A percentile compares a stretch with the other conserved stretches of the same genome.
Conservation (phyloP, 164 flowering plant species). For the Tetrastigma voinierianum region DNA sequence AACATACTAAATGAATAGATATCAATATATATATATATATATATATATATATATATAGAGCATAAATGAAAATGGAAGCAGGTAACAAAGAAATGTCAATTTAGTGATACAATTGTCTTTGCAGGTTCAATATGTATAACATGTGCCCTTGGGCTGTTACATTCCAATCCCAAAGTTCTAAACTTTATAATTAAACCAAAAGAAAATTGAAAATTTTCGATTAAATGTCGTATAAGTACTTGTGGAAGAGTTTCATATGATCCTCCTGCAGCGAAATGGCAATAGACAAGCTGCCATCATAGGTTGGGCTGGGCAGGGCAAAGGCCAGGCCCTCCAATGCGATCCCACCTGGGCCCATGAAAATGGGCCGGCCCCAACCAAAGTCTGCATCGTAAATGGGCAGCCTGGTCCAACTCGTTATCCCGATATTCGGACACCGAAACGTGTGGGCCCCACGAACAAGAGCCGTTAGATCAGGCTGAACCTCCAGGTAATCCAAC, state of each 20-base stretch:
- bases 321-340: conserved; percentile 57
- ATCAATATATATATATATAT: no score
- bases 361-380: conserved; percentile 77
- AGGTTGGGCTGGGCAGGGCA: conserved; percentile 47
- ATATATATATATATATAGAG: no score
- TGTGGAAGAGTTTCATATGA: conserved; percentile 52
- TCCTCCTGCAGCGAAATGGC: conserved; percentile 50
- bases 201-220: no score
- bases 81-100: no score
- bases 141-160: no score
- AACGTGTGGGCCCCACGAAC: conserved; percentile 66
- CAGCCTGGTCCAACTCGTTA: conserved; percentile 63
- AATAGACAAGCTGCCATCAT: conserved; percentile 64
- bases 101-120: no score
- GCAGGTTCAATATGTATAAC: no score
- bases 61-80: no score
- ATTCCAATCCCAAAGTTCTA: no score
- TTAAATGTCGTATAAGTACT: conserved; percentile 45
- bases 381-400: conserved; percentile 76
- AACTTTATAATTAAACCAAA: no score
- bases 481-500: conserved; percentile 63
- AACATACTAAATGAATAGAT: no score
- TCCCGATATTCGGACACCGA: conserved; percentile 58
- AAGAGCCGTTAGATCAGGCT: conserved; percentile 51
- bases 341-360: conserved; percentile 69